Evolutionary conservation across 2,329 filamentous ascomycete species (phyloP).

Genomic region (Amylocarpus encephaloides): DNA sequence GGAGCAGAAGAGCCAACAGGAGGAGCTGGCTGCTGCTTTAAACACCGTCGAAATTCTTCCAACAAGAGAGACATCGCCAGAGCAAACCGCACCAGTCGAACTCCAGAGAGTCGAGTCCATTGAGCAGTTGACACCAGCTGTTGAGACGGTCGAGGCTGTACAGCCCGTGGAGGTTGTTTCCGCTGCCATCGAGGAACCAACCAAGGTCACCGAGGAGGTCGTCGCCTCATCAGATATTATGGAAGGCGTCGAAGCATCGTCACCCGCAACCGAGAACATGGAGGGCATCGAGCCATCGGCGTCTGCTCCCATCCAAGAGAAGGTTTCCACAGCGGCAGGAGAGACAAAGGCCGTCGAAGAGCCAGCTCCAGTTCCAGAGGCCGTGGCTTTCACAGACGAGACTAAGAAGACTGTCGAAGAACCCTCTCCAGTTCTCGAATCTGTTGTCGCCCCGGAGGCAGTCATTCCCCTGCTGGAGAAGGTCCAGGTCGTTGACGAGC

Average conservation of each 20-base stretch:
- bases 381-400: background rate
- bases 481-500: background rate
- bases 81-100: background rate
- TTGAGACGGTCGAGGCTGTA: background rate
- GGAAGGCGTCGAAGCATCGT: background rate
- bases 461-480: background rate
- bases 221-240: background rate
- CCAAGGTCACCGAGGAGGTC: background rate
- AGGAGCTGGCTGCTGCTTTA: slow-evolving; percentile 23
- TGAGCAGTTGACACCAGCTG: background rate
- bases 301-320: background rate
- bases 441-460: background rate
- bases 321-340: background rate
- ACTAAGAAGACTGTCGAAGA: background rate
- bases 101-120: slow-evolving; percentile 1
- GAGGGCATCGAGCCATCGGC: background rate
- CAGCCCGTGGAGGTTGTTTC: background rate
- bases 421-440: background rate
- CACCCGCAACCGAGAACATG: background rate
- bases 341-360: background rate
- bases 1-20: slow-evolving; percentile 30
- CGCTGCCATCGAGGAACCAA: background rate
- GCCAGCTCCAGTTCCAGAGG: background rate
- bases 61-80: background rate
- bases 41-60: slow-evolving; percentile 23